Evolutionary conservation across 352 stramenopile species (phyloP).

Genomic region (Phytophthora multivora): DNA sequence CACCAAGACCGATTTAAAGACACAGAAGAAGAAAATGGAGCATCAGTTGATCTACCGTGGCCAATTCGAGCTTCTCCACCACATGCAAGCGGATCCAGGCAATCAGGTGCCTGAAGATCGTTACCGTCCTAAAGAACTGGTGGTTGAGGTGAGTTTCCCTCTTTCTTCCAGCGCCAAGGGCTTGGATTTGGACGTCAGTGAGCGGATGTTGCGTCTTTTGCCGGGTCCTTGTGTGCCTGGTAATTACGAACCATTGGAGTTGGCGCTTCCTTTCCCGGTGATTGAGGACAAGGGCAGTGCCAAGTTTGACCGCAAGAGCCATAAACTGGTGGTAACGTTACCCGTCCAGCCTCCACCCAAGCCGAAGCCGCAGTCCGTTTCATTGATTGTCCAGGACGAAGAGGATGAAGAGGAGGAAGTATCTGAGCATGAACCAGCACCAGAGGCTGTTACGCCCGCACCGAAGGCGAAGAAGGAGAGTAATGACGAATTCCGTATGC

Average conservation of each 20-base stretch:
- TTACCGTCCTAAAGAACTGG: constrained; percentile 63
- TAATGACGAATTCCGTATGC: constrained; percentile 59
- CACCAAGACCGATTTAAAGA: constrained; percentile 10
- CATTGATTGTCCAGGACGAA: constrained; percentile 48
- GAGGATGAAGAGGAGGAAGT: constrained; percentile 37
- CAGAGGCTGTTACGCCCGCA: background rate
- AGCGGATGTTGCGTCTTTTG: constrained; percentile 44
- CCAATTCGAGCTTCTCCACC: constrained; percentile 72
- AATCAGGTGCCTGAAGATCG: constrained; percentile 39
- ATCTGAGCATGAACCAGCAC: constrained; percentile 1
- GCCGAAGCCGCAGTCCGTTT: constrained; percentile 27
- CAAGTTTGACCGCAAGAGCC: constrained; percentile 84
- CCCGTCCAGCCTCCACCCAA: constrained; percentile 66
- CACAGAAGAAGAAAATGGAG: constrained; percentile 48
- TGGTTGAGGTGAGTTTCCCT: constrained; percentile 73
- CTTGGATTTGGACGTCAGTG: constrained; percentile 75
- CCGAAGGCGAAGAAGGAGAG: constrained; percentile 19
- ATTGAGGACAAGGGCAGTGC: constrained; percentile 77
- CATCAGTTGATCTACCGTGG: constrained; percentile 71
- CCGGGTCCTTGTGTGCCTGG: constrained; percentile 16
- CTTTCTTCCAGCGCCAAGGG: constrained; percentile 53
- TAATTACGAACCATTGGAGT: constrained; percentile 54
- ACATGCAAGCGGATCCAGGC: constrained; percentile 62
- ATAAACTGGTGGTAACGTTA: constrained; percentile 78
- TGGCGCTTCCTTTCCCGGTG: constrained; percentile 79